These are phyloP conservation scores for Colletotrichum acutatum DNA, from an alignment of 2,329 filamentous ascomycete species.

Conservation along the genomic window DNA sequence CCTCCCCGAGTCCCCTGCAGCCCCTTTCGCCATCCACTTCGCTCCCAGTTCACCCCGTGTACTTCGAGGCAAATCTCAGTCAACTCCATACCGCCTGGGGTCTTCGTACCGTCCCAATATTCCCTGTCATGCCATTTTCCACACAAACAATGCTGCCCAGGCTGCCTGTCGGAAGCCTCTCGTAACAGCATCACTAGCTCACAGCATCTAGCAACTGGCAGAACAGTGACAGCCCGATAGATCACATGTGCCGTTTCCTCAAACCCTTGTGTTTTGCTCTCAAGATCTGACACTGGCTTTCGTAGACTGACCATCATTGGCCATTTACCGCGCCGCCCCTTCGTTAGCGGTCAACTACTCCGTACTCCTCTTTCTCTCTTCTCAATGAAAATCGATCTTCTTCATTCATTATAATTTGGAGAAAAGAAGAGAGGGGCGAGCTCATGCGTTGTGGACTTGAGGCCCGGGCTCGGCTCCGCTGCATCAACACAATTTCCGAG, in stretches of 20 bases:
- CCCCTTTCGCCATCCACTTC: neutral
- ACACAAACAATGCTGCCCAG: neutral
- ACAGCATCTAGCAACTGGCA: neutral
- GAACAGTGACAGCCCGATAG: neutral
- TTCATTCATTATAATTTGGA: neutral
- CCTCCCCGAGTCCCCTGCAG: neutral
- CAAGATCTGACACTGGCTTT: neutral
- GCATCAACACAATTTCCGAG: slow-evolving; percentile 31
- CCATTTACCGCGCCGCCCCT: neutral
- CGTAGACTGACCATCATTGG: neutral
- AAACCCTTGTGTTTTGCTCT: neutral
- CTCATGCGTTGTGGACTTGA: slow-evolving; percentile 3
- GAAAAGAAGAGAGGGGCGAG: neutral
- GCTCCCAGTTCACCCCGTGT: neutral
- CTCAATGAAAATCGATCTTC: neutral
- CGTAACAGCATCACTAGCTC: neutral
- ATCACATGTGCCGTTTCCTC: neutral
- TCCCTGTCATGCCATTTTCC: slow-evolving; percentile 9
- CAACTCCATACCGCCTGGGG: neutral
- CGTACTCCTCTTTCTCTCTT: neutral
- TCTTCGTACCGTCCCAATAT: neutral
- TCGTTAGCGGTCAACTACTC: neutral
- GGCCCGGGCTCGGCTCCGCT: slow-evolving; percentile 15
- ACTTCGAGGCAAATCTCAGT: slow-evolving; percentile 7
- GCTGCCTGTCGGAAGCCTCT: neutral